These are phyloP conservation scores for Melaleuca quinquenervia DNA, from an alignment of 345 rosid genomes.

Conservation along the genomic window DNA sequence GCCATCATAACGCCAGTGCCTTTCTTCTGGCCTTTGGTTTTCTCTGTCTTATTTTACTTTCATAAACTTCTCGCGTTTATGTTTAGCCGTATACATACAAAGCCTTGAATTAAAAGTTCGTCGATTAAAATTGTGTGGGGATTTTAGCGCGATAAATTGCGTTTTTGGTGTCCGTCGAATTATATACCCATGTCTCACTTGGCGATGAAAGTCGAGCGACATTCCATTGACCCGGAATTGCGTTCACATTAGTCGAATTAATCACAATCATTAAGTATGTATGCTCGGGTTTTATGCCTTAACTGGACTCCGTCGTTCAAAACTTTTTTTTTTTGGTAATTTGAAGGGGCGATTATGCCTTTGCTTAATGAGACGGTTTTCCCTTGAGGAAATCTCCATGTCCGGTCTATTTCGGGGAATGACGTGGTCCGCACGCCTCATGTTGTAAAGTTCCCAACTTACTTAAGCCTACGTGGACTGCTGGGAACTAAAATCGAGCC, in stretches of 20 bases:
- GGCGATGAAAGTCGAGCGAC: not conserved
- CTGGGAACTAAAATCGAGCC: not conserved
- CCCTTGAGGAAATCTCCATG: not conserved
- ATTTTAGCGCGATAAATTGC: not conserved
- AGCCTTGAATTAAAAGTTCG: not conserved
- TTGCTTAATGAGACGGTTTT: not conserved
- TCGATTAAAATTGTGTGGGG: not conserved
- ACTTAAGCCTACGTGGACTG: not conserved
- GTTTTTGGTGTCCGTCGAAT: not conserved
- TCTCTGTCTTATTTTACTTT: not conserved
- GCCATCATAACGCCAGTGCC: not conserved
- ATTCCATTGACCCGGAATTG: not conserved
- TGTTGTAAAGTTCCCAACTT: not conserved
- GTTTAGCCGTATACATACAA: not conserved
- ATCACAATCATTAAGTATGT: accelerated
- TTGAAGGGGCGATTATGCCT: not conserved
- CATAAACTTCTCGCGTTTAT: not conserved
- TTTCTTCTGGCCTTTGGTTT: not conserved
- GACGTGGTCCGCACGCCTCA: not conserved
- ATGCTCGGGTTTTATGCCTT: not conserved
- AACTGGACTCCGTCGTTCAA: not conserved
- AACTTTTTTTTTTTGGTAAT: not conserved
- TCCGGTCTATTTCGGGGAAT: not conserved
- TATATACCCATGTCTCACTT: not conserved
- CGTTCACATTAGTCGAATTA: not conserved